Evolutionary conservation across 1,139 yeast species (phyloP).

Genomic region (Taiozyma sp.): DNA sequence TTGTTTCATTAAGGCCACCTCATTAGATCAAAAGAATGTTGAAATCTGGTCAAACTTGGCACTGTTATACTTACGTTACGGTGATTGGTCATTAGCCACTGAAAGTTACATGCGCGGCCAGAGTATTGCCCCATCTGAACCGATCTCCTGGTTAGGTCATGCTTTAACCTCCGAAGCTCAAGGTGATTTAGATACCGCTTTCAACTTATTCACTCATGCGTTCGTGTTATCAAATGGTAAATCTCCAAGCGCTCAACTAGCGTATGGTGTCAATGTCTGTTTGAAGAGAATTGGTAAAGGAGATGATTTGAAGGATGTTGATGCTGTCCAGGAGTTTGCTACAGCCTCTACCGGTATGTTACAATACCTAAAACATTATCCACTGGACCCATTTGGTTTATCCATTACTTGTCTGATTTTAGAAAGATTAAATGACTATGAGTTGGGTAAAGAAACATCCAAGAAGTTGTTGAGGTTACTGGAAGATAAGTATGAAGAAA

Average conservation of each 20-base stretch:
- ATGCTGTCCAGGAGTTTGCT: slow-evolving; percentile 57
- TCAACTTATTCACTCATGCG: slow-evolving; percentile 67
- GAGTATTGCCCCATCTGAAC: slow-evolving; percentile 71
- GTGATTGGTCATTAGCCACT: slow-evolving; percentile 67
- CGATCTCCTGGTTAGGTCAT: slow-evolving; percentile 84
- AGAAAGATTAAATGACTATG: slow-evolving; percentile 67
- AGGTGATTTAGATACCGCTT: slow-evolving; percentile 51
- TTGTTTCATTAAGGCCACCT: slow-evolving; percentile 78
- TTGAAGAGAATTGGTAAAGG: slow-evolving; percentile 36
- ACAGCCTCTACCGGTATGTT: slow-evolving; percentile 69
- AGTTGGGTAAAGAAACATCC: slow-evolving; percentile 45
- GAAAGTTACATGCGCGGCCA: slow-evolving; percentile 73
- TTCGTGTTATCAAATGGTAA: slow-evolving; percentile 70
- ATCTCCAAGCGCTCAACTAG: slow-evolving; percentile 62
- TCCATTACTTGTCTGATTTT: slow-evolving; percentile 51
- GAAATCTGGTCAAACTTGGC: slow-evolving; percentile 81
- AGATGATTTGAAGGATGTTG: slow-evolving; percentile 46
- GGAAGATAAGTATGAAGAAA: slow-evolving; percentile 54
- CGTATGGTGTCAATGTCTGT: slow-evolving; percentile 58
- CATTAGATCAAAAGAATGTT: slow-evolving; percentile 64
- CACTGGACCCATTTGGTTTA: slow-evolving; percentile 59
- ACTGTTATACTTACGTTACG: slow-evolving; percentile 59
- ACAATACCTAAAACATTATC: slow-evolving; percentile 62
- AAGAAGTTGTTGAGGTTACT: slow-evolving; percentile 40
- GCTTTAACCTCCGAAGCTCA: slow-evolving; percentile 60